phyloP scores from a whole-genome alignment of 495 filamentous ascomycete genomes.

The Penicillium longicatenatum region DNA sequence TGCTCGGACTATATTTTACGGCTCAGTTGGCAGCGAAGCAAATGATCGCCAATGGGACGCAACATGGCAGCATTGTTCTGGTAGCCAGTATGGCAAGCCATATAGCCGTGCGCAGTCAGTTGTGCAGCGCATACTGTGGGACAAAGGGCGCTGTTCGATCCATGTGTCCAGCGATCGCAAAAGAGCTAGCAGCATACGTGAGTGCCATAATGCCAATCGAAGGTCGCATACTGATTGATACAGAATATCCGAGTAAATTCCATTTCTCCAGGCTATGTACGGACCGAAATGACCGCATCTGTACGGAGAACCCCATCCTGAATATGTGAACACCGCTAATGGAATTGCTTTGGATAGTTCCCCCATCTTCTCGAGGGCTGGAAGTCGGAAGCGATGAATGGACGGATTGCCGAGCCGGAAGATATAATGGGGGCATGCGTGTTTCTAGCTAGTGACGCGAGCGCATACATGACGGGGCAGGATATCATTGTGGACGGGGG shows the following conservation, averaged over 20 bases:
- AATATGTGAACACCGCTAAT: neutral
- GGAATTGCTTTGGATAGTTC: slow-evolving; percentile 48
- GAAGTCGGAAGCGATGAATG: slow-evolving; percentile 72
- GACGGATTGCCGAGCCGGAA: slow-evolving; percentile 71
- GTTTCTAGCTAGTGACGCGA: slow-evolving; percentile 78
- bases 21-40: slow-evolving; percentile 48
- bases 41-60: slow-evolving; percentile 50
- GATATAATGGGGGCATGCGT: slow-evolving; percentile 82
- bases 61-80: slow-evolving; percentile 48
- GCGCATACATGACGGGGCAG: slow-evolving; percentile 77
- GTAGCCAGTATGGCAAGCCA: slow-evolving; percentile 52
- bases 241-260: slow-evolving; percentile 47
- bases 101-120: slow-evolving; percentile 61
- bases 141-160: slow-evolving; percentile 68
- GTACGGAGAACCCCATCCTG: slow-evolving; percentile 30
- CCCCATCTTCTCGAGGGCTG: slow-evolving; percentile 70
- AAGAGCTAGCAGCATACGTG: slow-evolving; percentile 52
- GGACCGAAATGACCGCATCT: slow-evolving; percentile 43
- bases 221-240: neutral
- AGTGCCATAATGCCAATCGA: neutral
- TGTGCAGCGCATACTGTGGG: slow-evolving; percentile 76
- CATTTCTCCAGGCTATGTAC: slow-evolving; percentile 49
- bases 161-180: slow-evolving; percentile 68
- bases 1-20: slow-evolving; percentile 41
- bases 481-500: slow-evolving; percentile 60